Evolutionary conservation across 1,284 basidiomycete species (phyloP), one percentile per base, ranked within the genome.

Genomic region (Clitocybe nebularis): DNA sequence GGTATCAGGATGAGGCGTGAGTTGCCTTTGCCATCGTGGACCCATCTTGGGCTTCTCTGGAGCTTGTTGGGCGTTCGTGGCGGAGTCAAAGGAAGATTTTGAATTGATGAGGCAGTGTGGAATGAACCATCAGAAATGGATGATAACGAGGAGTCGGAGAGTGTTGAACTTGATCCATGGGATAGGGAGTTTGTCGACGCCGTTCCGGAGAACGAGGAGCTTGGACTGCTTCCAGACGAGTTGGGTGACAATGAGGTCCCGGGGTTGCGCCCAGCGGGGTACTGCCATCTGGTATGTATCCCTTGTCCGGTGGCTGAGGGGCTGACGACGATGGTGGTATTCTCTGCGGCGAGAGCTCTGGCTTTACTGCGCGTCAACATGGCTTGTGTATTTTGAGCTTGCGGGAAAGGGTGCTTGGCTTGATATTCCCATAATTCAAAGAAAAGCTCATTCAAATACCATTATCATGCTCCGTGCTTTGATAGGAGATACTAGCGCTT

Each of bases 321-420:
- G 1, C 48, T 36, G 7, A 50, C 46, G 24, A 47, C n/a, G 8
- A 43, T 35, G 16, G 21, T 32, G 25, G 25, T 19, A 17, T 25
- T 24, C 20, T 46, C 41, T 9, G 26, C 5, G 11, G 43, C 38
- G 13, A 48, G 21, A 11, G 44, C 41, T 22, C 39, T 34, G 6
- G 50, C 50, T 41, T 47, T 47, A 44, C 50, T 52, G 28, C 50
- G 44, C 5, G 52, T 52, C 13, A 52, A 23, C 50, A 52, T 54
- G 14, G 28, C 26, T n/a, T 36, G 10, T 2, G 16, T 21, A n/a
- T n/a, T n/a, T n/a, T n/a, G n/a, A n/a, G n/a, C n/a, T n/a, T n/a
- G n/a, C n/a, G n/a, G n/a, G 20, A 13, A 13, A 5, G 33, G 41
- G 17, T 23, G 32, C 23, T n/a, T 21, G 40, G 14, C 6, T 13